Evolutionary conservation across 2,329 filamentous ascomycete genomes (phyloP).

Genomic region (Cordyceps pruinosa): DNA sequence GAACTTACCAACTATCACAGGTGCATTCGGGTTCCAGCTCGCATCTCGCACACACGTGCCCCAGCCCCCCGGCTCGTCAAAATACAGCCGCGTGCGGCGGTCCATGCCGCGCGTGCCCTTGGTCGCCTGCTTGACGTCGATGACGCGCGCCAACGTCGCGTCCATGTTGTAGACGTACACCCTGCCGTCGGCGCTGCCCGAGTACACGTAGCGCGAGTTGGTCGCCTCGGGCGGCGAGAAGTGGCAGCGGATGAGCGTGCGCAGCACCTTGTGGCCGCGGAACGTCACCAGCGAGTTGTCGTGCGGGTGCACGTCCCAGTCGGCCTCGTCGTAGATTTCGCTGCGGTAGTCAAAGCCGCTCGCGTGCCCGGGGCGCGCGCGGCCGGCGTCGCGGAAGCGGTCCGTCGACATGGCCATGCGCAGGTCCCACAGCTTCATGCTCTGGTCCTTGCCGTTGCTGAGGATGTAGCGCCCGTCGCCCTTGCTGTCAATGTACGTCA

Average conservation of each 20-base stretch:
- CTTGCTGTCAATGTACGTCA: slow-evolving; percentile 65
- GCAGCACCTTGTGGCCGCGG: slow-evolving; percentile 79
- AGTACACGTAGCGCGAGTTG: slow-evolving; percentile 88
- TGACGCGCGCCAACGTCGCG: slow-evolving; percentile 68
- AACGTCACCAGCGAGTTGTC: slow-evolving; percentile 94
- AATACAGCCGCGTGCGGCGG: slow-evolving; percentile 47
- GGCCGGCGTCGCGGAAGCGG: slow-evolving; percentile 50
- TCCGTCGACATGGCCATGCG: slow-evolving; percentile 78
- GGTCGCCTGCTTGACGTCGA: slow-evolving; percentile 72
- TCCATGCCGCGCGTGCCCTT: slow-evolving; percentile 52
- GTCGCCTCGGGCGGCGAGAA: slow-evolving; percentile 84
- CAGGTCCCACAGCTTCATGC: slow-evolving; percentile 94
- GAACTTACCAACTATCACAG: slow-evolving; percentile 60
- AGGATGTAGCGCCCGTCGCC: slow-evolving; percentile 75
- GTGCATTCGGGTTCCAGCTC: slow-evolving; percentile 82
- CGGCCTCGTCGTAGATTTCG: slow-evolving; percentile 55
- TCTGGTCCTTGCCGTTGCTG: slow-evolving; percentile 92
- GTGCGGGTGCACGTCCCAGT: slow-evolving; percentile 58
- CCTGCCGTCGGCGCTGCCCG: slow-evolving; percentile 80
- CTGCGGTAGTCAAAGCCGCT: slow-evolving; percentile 70
- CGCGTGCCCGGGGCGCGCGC: slow-evolving; percentile 43
- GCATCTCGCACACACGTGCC: slow-evolving; percentile 78
- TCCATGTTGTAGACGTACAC: slow-evolving; percentile 93
- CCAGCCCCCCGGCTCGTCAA: slow-evolving; percentile 54
- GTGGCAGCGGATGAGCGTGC: slow-evolving; percentile 89